Percentiles rank a stretch among this genome's conserved stretches.
Evolutionary conservation across 768 basidiomycete species (phyloP).

Genomic region (Hysterangium stoloniferum): DNA sequence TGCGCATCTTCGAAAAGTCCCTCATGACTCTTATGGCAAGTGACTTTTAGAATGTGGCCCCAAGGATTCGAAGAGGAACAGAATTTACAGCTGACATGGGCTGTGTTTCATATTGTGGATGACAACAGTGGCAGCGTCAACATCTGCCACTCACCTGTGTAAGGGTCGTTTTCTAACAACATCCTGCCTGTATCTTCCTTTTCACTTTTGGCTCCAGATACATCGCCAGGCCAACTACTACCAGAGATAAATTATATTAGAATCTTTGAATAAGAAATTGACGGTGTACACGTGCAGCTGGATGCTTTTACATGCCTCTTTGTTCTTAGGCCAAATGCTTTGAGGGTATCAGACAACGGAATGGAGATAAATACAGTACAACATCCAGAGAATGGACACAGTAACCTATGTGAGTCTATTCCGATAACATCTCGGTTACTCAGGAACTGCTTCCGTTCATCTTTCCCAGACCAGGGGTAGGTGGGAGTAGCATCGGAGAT

Average conservation of each 20-base stretch:
- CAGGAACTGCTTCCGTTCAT: constrained; percentile 10
- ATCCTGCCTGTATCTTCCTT: constrained; percentile 4
- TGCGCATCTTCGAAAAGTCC: too few relatives aligned
- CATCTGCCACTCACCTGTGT: constrained; percentile 39
- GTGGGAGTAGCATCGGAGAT: constrained; percentile 3
- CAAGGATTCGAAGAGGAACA: too few relatives aligned
- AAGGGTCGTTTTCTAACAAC: constrained; percentile 47
- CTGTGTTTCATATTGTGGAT: too few relatives aligned
- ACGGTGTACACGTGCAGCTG: constrained; percentile 1
- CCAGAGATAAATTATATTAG: neutral
- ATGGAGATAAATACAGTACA: constrained; percentile 9
- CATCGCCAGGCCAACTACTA: constrained; percentile 5
- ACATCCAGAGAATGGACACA: constrained; percentile 5
- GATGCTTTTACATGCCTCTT: constrained; percentile 1
- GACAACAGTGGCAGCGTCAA: too few relatives aligned
- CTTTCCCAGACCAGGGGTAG: constrained; percentile 8
- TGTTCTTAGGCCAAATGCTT: constrained; percentile 9
- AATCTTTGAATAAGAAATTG: neutral
- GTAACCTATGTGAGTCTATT: constrained; percentile 5
- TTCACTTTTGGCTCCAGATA: constrained; percentile 2
- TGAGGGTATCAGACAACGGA: constrained; percentile 8
- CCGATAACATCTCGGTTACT: neutral
- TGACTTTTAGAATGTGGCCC: too few relatives aligned
- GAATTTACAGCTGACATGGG: too few relatives aligned
- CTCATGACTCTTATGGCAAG: too few relatives aligned